Evolutionary conservation across 73 alveolate genomes (phyloP), one percentile per base, ranked within the genome.

Genomic region (Tetrahymena malaccensis): DNA sequence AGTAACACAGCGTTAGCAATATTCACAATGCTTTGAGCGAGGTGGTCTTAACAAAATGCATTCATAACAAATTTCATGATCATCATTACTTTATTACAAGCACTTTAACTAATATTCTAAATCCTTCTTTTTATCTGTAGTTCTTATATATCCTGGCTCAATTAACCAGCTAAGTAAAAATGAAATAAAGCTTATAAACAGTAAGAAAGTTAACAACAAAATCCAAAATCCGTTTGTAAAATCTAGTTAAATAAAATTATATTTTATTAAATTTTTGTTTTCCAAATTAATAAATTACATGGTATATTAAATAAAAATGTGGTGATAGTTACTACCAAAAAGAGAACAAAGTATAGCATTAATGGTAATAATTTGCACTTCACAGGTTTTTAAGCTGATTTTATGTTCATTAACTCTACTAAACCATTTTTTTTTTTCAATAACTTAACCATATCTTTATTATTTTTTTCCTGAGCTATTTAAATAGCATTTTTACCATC

Each of bases 1-100:
- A n/a, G 5, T 21, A 8, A 95, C 94, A 83, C 97, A 95, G 43
- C 94, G 70, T 85, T 57, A 37, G 94, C 97, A 95, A 55, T 85
- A 95, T 93, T 95, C 97, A 89, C 97, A 95, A 50, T 95, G 97
- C 85, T 95, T 95, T 21, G 97, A 85, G 35, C 97, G 37, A 50
- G 70, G 58, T 6, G 83, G 93, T 40, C 43, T 43, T 34, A 85
- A 33, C 31, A 89, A 33, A 15, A 50, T 43, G 31, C 97, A 95
- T 43, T 95, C 97, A 25, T 34, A 50, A 37, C 97, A 95, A 38
- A 95, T 95, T 85, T 95, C 97, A 95, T 25, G 89, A 27, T 70
- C 89, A 70, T 70, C 89, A n/a, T 70, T 70, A 22, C 89, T 70
- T 70, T 22, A 70, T 40, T 70, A 8, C 89, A 70, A 70, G 43